Evolutionary conservation across 768 basidiomycete genomes (phyloP), one percentile per base, ranked within the genome.

Genomic region (Serpula lacrymans): DNA sequence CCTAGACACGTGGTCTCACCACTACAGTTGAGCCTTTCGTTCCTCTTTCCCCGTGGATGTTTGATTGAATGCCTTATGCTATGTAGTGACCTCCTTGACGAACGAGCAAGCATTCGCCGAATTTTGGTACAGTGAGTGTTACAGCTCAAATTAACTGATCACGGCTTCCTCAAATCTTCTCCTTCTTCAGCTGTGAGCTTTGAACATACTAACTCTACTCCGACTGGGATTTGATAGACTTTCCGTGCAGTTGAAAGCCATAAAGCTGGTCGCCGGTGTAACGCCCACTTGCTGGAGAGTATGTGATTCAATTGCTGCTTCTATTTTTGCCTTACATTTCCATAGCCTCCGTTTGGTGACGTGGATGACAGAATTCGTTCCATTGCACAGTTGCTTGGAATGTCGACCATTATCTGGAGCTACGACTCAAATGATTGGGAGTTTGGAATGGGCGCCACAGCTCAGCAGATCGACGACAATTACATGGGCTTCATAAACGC

Each of bases 351-450:
- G 12, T 31, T 22, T 25, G 43, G 43, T 8, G 43, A 45, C 25
- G 25, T 45, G 28, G 43, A 45, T 24, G 43, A 45, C 30, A 37
- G 43, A 20, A 27, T 45, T 12, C 39, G 43, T 16, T 42, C 21
- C 39, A 42, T 45, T 22, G 43, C 43, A 4, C 54, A 74, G 20
- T 75, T 67, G n/a, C 75, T 88, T 56, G 76, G 75, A 14, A 60
- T 87, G 10, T 72, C 70, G 5, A 82, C 82, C 3, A 66, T 87
- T 50, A 62, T 87, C 37, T 88, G 86, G 84, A 59, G 66, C 43
- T 75, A 69, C 48, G 77, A 80, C 51, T 70, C 76, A 8, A 57
- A 67, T 28, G 83, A 88, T 58, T 86, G 82, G 82, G 70, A 77
- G 55, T 72, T 73, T 25, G 72, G 75, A 5, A 67, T 68, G 13